phyloP scores from a whole-genome alignment of 257 asterid species.

The Striga asiatica region DNA sequence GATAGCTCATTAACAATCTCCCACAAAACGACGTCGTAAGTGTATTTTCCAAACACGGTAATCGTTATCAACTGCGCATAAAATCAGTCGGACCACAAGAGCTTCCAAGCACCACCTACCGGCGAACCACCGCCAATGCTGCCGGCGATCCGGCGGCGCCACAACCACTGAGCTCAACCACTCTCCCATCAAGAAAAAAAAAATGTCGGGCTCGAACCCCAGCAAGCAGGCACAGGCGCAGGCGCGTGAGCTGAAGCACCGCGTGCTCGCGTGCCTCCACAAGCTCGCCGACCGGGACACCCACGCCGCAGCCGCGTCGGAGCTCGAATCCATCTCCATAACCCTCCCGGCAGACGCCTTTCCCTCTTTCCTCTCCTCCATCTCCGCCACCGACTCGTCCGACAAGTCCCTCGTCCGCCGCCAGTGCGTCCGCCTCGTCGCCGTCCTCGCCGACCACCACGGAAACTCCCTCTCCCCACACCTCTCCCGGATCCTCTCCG shows the following conservation, averaged over 20 bases:
- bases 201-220: conserved; percentile 35
- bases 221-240: conserved; percentile 37
- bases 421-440: conserved; percentile 54
- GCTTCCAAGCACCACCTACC: background rate
- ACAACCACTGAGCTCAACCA: conserved; percentile 26
- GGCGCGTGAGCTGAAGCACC: conserved; percentile 75
- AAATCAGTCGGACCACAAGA: background rate
- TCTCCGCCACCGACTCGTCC: conserved; percentile 67
- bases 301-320: conserved; percentile 61
- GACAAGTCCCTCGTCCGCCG: conserved; percentile 73
- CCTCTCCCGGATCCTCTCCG: conserved; percentile 61
- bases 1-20: background rate
- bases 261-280: conserved; percentile 74
- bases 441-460: conserved; percentile 57
- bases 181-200: background rate
- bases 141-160: conserved; percentile 42
- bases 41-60: background rate
- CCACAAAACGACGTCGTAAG: background rate
- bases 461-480: conserved; percentile 54
- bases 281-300: conserved; percentile 90
- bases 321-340: conserved; percentile 65
- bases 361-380: conserved; percentile 54
- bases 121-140: conserved; percentile 31
- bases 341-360: conserved; percentile 45
- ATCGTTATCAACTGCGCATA: background rate